A percentile compares a stretch with the other conserved stretches of the same genome.
phyloP scores from a whole-genome alignment of 345 rosid genomes.

The Garcia nutans region DNA sequence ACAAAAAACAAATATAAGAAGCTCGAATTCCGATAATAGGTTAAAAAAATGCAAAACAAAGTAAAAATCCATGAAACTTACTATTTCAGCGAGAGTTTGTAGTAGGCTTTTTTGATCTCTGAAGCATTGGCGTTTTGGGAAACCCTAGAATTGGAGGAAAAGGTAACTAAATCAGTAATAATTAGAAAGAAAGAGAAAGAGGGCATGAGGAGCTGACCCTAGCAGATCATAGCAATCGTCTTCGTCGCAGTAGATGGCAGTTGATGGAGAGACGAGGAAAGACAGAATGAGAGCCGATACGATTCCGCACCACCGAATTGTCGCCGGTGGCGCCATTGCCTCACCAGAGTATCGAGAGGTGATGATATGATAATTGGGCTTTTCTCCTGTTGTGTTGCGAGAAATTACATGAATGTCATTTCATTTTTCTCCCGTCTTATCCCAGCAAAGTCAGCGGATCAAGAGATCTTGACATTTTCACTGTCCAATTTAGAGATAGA shows the following conservation, averaged over 20 bases:
- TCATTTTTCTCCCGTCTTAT: neutral
- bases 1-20: conserved; percentile 4
- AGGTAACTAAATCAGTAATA: neutral
- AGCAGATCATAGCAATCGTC: conserved; percentile 97
- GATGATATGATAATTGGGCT: neutral
- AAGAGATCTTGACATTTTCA: neutral
- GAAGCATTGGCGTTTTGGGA: conserved; percentile 81
- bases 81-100: conserved; percentile 88
- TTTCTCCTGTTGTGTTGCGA: neutral
- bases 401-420: conserved; percentile 1
- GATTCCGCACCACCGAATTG: conserved; percentile 47
- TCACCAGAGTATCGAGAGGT: neutral
- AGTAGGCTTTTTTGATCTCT: conserved; percentile 93
- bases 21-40: neutral
- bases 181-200: neutral
- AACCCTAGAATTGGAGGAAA: conserved; percentile 48
- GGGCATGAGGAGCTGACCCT: conserved; percentile 47
- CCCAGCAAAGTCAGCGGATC: neutral
- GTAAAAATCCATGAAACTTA: conserved; percentile 26
- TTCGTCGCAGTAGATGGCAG: conserved; percentile 90
- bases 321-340: conserved; percentile 62
- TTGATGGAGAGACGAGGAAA: conserved; percentile 46
- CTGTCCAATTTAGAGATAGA: neutral
- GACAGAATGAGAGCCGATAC: conserved; percentile 38
- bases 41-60: conserved; percentile 4